Evolutionary conservation across 768 basidiomycete species (phyloP).

Genomic region (Stropharia rugosoannulata): DNA sequence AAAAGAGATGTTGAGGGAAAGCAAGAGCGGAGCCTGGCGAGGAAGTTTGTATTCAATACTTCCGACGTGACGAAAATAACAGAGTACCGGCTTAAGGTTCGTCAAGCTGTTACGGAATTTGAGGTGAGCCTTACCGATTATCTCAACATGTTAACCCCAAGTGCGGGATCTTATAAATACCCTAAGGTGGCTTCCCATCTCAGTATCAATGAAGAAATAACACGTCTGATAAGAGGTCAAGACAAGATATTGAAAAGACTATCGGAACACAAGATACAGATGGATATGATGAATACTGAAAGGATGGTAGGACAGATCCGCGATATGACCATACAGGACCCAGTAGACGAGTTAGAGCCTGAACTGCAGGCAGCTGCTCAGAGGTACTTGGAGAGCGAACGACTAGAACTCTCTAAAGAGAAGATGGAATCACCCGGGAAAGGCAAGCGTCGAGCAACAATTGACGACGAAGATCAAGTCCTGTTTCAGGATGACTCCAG

Average conservation of each 20-base stretch:
- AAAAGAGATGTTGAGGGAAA: neutral
- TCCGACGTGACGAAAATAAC: neutral
- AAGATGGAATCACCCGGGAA: too few relatives aligned
- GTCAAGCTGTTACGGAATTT: neutral
- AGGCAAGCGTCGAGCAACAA: too few relatives aligned
- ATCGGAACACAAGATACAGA: neutral
- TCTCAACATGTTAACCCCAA: neutral
- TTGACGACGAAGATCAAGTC: too few relatives aligned
- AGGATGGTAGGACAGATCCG: neutral
- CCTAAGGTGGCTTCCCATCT: neutral
- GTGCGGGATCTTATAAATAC: neutral
- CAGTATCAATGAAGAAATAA: neutral
- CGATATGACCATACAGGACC: neutral
- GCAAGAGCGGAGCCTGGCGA: neutral
- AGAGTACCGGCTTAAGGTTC: neutral
- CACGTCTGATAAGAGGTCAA: neutral
- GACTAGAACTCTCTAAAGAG: too few relatives aligned
- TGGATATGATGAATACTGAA: neutral
- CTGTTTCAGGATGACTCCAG: too few relatives aligned
- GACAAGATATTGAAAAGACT: neutral
- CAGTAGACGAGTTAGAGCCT: neutral
- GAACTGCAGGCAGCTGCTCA: too few relatives aligned
- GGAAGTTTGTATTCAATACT: neutral
- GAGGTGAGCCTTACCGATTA: neutral
- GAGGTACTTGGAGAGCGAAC: too few relatives aligned